A percentile compares a stretch with the other conserved stretches of the same genome.
Evolutionary conservation across 257 asterid genomes (phyloP).

Genomic region (Ophiorrhiza pumila): DNA sequence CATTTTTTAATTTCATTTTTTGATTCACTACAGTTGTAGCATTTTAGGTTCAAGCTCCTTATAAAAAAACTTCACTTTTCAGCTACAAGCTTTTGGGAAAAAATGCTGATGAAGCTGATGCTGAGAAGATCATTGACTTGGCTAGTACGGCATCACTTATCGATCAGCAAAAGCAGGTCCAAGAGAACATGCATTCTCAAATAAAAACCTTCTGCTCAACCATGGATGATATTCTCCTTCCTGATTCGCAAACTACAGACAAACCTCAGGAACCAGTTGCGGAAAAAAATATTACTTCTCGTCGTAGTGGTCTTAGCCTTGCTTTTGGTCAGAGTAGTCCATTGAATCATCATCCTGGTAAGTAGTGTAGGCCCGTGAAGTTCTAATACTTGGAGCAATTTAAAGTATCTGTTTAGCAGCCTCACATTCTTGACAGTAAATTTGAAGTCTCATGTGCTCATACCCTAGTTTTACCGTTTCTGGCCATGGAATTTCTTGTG

Average conservation of each 20-base stretch:
- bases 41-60: conserved; percentile 16
- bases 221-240: conserved; percentile 75
- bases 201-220: conserved; percentile 40
- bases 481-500: neutral
- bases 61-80: conserved; percentile 24
- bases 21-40: neutral
- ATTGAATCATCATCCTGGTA: conserved; percentile 37
- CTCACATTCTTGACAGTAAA: neutral
- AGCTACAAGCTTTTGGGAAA: conserved; percentile 82
- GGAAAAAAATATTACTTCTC: conserved; percentile 38
- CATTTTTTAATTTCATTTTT: neutral
- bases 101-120: conserved; percentile 77
- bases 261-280: conserved; percentile 29
- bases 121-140: conserved; percentile 78
- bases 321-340: conserved; percentile 61
- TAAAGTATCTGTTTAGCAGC: neutral
- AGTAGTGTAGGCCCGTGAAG: conserved; percentile 18
- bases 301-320: conserved; percentile 62
- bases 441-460: neutral
- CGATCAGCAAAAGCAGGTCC: conserved; percentile 85
- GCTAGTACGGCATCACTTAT: conserved; percentile 58
- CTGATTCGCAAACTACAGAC: conserved; percentile 33
- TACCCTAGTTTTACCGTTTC: neutral
- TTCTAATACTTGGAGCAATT: neutral
- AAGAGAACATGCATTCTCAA: conserved; percentile 82